These are phyloP conservation scores for Balamuthia mandrillaris DNA, from an alignment of 208 protist genomes.

Conservation along the genomic window DNA sequence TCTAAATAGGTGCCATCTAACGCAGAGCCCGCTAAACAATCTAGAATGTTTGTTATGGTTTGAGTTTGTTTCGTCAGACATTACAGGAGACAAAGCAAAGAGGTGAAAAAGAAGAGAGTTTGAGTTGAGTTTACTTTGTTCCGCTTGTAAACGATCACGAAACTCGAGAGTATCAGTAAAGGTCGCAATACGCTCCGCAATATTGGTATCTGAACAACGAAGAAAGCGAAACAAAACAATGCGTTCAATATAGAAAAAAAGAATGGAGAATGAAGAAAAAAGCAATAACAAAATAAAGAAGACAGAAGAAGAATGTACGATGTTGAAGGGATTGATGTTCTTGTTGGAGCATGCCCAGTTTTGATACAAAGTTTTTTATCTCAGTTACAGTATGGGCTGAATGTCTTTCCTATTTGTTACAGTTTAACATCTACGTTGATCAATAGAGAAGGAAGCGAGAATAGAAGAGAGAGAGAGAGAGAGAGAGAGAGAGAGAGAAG, in stretches of 20 bases:
- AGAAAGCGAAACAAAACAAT: not conserved
- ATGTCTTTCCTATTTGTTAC: conserved; percentile 42
- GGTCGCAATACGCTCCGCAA: conserved; percentile 43
- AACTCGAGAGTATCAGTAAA: conserved; percentile 43
- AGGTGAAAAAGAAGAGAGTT: not conserved
- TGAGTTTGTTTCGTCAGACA: no score
- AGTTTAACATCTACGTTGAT: no score
- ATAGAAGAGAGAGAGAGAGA: not conserved
- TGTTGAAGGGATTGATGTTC: conserved; percentile 48
- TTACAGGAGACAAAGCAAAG: not conserved
- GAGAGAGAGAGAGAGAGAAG: not conserved
- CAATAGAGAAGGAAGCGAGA: no score
- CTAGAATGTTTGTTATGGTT: no score
- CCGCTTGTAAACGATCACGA: conserved; percentile 37
- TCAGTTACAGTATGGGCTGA: conserved; percentile 30
- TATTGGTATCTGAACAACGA: conserved; percentile 48
- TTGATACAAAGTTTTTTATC: conserved; percentile 53
- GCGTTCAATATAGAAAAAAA: not conserved
- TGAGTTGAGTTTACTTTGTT: conserved; percentile 49
- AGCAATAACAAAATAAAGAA: no score
- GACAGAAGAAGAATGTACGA: no score
- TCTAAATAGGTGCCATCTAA: no score
- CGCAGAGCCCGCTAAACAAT: no score
- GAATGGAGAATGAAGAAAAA: no score
- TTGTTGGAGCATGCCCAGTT: conserved; percentile 17